Evolutionary conservation across 306 rosid genomes (phyloP).

Genomic region (Delonix regia): DNA sequence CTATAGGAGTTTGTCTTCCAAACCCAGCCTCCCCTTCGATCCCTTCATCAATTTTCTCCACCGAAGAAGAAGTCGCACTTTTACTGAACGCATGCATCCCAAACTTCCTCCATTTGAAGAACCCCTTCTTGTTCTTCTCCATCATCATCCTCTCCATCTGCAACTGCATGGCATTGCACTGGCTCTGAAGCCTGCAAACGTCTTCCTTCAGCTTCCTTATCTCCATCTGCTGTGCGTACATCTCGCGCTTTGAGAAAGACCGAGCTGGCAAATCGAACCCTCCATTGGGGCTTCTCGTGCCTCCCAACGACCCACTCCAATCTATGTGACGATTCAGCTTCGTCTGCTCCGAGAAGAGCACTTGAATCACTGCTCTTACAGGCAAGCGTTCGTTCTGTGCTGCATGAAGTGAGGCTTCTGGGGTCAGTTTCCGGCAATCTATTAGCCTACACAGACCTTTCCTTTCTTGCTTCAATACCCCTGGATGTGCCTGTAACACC

Average conservation of each 20-base stretch:
- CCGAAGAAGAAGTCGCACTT: slow-evolving; percentile 23
- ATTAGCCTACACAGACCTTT: slow-evolving; percentile 73
- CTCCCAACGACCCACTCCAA: slow-evolving; percentile 76
- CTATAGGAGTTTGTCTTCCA: slow-evolving; percentile 66
- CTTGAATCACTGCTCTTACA: slow-evolving; percentile 87
- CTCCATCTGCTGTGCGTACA: slow-evolving; percentile 64
- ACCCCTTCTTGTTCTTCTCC: slow-evolving; percentile 51
- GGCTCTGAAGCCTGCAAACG: slow-evolving; percentile 68
- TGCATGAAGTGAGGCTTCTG: slow-evolving; percentile 91
- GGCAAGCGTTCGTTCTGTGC: slow-evolving; percentile 94
- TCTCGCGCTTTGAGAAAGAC: slow-evolving; percentile 74
- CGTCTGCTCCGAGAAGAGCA: slow-evolving; percentile 76
- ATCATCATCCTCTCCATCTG: slow-evolving; percentile 65
- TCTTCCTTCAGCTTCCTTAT: slow-evolving; percentile 80
- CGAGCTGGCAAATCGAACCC: slow-evolving; percentile 47
- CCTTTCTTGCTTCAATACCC: slow-evolving; percentile 72
- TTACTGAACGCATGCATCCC: slow-evolving; percentile 46
- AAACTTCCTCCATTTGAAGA: slow-evolving; percentile 79
- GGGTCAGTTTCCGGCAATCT: slow-evolving; percentile 80
- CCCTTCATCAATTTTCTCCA: slow-evolving; percentile 38
- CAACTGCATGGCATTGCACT: slow-evolving; percentile 64
- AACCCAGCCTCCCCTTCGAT: slow-evolving; percentile 50
- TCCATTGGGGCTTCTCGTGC: slow-evolving; percentile 60
- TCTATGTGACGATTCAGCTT: slow-evolving; percentile 60
- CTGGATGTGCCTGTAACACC: slow-evolving; percentile 75